A percentile compares a stretch with the other conserved stretches of the same genome.
phyloP scores from a whole-genome alignment of 2,329 filamentous ascomycete genomes.

The Colletotrichum tofieldiae region DNA sequence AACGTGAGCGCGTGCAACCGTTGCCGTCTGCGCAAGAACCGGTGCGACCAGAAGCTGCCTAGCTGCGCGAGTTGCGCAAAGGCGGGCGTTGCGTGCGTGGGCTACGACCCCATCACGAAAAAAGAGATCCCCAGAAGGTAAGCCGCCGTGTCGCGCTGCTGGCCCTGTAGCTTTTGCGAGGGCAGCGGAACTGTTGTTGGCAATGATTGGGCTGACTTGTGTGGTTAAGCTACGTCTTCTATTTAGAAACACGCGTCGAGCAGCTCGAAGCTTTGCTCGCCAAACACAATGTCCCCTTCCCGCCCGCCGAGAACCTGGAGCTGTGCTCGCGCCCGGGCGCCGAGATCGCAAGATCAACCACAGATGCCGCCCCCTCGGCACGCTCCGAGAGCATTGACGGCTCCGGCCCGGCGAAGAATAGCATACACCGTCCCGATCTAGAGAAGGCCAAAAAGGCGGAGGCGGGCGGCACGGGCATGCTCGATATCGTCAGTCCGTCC shows the following conservation, averaged over 20 bases:
- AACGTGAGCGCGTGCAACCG: conserved; percentile 96
- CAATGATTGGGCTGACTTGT: conserved; percentile 18
- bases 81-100: conserved; percentile 91
- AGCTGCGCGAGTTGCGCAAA: conserved; percentile 95
- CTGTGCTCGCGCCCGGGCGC: conserved; percentile 67
- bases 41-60: conserved; percentile 93
- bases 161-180: neutral
- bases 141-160: conserved; percentile 49
- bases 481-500: conserved; percentile 83
- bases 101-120: conserved; percentile 97
- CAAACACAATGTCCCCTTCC: conserved; percentile 79
- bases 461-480: conserved; percentile 66
- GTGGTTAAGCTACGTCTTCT: conserved; percentile 85
- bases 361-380: conserved; percentile 53
- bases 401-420: conserved; percentile 58
- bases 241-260: conserved; percentile 88
- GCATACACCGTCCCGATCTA: conserved; percentile 44
- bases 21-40: conserved; percentile 92
- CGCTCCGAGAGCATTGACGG: conserved; percentile 52
- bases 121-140: conserved; percentile 93
- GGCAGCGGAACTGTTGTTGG: neutral
- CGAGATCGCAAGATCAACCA: conserved; percentile 53
- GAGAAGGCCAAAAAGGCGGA: conserved; percentile 54
- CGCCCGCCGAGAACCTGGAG: conserved; percentile 80
- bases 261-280: conserved; percentile 85